phyloP scores from a whole-genome alignment of 305 asterid species.

The Rubia tinctorum region DNA sequence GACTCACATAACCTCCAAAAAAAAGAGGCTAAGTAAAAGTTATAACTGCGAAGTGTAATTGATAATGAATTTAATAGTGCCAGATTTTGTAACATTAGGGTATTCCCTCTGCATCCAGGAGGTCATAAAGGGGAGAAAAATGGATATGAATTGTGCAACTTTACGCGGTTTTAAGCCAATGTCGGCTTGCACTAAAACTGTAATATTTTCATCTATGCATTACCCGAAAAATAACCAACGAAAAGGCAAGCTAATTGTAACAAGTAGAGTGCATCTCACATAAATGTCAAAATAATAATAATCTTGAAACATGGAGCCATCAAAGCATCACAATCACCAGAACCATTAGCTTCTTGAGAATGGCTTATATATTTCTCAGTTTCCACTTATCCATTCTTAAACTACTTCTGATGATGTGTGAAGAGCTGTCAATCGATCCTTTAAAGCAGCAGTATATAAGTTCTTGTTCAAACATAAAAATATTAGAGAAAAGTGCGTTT shows the following conservation, averaged over 20 bases:
- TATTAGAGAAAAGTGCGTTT: too few relatives aligned
- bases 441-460: slow-evolving; percentile 29
- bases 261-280: background rate
- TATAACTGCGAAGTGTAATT: too few relatives aligned
- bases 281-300: background rate
- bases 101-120: too few relatives aligned
- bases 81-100: too few relatives aligned
- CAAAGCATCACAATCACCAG: slow-evolving; percentile 43
- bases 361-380: slow-evolving; percentile 47
- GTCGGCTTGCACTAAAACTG: too few relatives aligned
- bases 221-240: background rate
- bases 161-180: too few relatives aligned
- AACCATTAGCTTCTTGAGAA: slow-evolving; percentile 73
- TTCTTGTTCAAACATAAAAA: slow-evolving; percentile 4
- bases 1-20: too few relatives aligned
- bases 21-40: too few relatives aligned
- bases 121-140: too few relatives aligned
- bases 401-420: slow-evolving; percentile 96
- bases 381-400: slow-evolving; percentile 62
- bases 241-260: background rate
- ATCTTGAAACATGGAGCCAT: background rate
- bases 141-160: too few relatives aligned
- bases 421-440: slow-evolving; percentile 82
- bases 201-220: too few relatives aligned
- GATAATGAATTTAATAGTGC: too few relatives aligned